These are phyloP conservation scores for Cicer cuneatum DNA, from an alignment of 306 rosid species.

Conservation along the genomic window DNA sequence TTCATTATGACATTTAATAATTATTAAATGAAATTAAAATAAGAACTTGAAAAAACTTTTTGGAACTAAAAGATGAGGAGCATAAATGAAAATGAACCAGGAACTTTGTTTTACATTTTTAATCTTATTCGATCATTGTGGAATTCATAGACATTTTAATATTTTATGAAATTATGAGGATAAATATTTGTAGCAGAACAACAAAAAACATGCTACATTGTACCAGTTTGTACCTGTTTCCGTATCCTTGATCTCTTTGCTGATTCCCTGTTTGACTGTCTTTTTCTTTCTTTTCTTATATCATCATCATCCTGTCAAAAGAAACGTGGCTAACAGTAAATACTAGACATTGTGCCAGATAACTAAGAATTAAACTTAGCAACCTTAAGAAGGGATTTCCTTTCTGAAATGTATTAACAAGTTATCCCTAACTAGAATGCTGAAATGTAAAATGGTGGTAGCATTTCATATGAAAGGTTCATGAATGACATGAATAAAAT, in stretches of 20 bases:
- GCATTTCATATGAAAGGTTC: conserved; percentile 10
- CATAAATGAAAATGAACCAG: conserved; percentile 2
- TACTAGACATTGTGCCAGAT: neutral
- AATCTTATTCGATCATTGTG: neutral
- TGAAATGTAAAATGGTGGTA: conserved; percentile 3
- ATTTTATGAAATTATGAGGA: conserved; percentile 33
- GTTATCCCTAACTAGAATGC: conserved; percentile 20
- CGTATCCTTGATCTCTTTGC: conserved; percentile 67
- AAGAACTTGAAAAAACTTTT: neutral
- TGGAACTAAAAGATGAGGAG: neutral
- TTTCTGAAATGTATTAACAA: conserved; percentile 25
- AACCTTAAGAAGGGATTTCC: conserved; percentile 13
- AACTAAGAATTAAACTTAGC: conserved; percentile 15
- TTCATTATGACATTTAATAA: neutral
- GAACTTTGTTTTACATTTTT: conserved; percentile 1
- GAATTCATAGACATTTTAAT: neutral
- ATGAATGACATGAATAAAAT: conserved; percentile 2
- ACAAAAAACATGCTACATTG: neutral
- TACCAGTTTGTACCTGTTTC: conserved; percentile 53
- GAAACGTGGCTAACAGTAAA: conserved; percentile 31
- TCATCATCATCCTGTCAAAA: conserved; percentile 59
- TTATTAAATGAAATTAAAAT: conserved; percentile 7
- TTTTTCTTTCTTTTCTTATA: conserved; percentile 59
- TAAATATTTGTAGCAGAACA: conserved; percentile 7
- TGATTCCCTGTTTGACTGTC: conserved; percentile 65